A percentile compares a stretch with the other conserved stretches of the same genome.
These are phyloP conservation scores for Tolypocladium guangdongense DNA, from an alignment of 2,329 filamentous ascomycete species.

Conservation along the genomic window DNA sequence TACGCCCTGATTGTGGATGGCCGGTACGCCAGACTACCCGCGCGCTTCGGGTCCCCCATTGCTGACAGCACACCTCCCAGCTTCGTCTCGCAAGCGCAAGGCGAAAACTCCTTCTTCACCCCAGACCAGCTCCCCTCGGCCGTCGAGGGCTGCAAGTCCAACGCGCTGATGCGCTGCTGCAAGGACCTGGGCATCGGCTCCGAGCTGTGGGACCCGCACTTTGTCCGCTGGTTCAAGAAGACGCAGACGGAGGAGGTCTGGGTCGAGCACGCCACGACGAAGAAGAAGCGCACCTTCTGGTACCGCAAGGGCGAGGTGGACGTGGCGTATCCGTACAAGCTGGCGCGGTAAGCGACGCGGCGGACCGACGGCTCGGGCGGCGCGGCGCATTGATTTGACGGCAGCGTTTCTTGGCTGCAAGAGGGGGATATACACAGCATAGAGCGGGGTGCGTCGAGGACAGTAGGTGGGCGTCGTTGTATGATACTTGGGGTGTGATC, in stretches of 20 bases:
- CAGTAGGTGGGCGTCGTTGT: neutral
- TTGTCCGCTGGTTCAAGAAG: constrained; percentile 72
- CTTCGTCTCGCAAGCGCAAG: constrained; percentile 82
- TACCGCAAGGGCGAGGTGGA: constrained; percentile 68
- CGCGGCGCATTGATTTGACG: neutral
- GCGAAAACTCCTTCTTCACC: constrained; percentile 89
- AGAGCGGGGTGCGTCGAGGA: neutral
- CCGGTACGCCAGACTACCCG: constrained; percentile 44
- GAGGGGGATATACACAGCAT: neutral
- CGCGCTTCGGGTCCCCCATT: neutral
- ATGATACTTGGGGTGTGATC: neutral
- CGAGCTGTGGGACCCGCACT: constrained; percentile 93
- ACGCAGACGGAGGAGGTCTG: constrained; percentile 68
- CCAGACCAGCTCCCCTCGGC: constrained; percentile 86
- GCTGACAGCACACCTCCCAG: constrained; percentile 32
- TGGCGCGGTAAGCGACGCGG: constrained; percentile 7
- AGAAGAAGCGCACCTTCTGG: constrained; percentile 85
- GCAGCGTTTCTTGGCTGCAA: neutral
- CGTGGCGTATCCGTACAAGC: constrained; percentile 50
- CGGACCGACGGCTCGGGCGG: neutral
- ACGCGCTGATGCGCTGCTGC: constrained; percentile 95
- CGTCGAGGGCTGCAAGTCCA: constrained; percentile 94
- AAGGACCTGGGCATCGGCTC: constrained; percentile 93
- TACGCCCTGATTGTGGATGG: constrained; percentile 86
- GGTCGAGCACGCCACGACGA: constrained; percentile 77